A percentile compares a stretch with the other conserved stretches of the same genome.
Conservation (phyloP, 768 basidiomycete genomes). For the Gyrodon lividus region DNA sequence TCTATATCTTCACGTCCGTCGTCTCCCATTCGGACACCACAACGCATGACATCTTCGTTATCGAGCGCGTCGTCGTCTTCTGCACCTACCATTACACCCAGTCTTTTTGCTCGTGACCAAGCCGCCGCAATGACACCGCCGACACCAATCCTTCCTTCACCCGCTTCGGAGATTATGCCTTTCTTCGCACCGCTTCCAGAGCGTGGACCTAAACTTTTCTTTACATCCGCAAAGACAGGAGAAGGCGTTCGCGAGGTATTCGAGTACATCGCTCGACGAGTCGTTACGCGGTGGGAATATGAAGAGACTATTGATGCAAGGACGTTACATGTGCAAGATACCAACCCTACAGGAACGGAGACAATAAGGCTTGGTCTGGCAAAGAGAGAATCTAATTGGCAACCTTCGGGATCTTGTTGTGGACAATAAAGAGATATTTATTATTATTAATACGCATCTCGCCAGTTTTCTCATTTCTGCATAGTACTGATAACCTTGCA, state of each 20-base stretch:
- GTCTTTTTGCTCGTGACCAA: slow-evolving; percentile 46
- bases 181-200: slow-evolving; percentile 34
- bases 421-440: slow-evolving; percentile 6
- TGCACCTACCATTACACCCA: slow-evolving; percentile 58
- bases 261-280: slow-evolving; percentile 66
- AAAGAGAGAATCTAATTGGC: slow-evolving; percentile 10
- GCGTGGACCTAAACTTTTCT: slow-evolving; percentile 63
- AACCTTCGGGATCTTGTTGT: slow-evolving; percentile 18
- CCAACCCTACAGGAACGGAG: slow-evolving; percentile 28
- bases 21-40: slow-evolving; percentile 26
- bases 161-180: slow-evolving; percentile 12
- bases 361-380: slow-evolving; percentile 37
- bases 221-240: slow-evolving; percentile 78
- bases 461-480: neutral
- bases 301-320: slow-evolving; percentile 56
- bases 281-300: slow-evolving; percentile 63
- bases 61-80: slow-evolving; percentile 47
- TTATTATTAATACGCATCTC: slow-evolving; percentile 24
- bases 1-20: slow-evolving; percentile 29
- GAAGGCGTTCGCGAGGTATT: slow-evolving; percentile 72
- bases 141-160: slow-evolving; percentile 15
- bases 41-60: slow-evolving; percentile 28
- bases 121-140: slow-evolving; percentile 10
- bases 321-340: slow-evolving; percentile 40
- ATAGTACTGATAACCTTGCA: no score